Conservation (phyloP, 2,329 filamentous ascomycete genomes). For the Scytalidium lignicola region DNA sequence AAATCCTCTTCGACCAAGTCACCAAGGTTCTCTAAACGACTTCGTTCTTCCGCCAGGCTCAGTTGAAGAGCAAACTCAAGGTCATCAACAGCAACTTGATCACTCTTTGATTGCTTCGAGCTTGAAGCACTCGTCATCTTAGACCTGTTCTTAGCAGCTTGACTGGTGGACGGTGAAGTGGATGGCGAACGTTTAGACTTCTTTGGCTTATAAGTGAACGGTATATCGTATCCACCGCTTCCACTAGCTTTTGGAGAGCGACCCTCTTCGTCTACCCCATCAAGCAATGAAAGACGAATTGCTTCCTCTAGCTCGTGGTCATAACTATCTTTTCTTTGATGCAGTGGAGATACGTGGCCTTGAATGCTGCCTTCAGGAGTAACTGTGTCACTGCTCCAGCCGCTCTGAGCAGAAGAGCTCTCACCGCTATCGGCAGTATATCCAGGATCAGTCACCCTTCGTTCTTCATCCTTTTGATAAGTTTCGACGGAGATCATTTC, state of each 20-base stretch:
- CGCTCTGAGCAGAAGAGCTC: conserved; percentile 24
- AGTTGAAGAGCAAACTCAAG: conserved; percentile 55
- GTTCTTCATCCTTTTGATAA: conserved; percentile 51
- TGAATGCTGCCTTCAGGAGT: conserved; percentile 52
- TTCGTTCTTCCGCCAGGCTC: conserved; percentile 52
- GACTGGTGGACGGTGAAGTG: conserved; percentile 31
- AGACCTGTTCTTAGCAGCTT: conserved; percentile 17
- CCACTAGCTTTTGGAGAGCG: conserved; percentile 41
- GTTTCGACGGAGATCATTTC: conserved; percentile 62
- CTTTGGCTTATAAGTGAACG: conserved; percentile 43
- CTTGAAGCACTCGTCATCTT: conserved; percentile 4
- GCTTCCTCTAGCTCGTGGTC: conserved; percentile 60
- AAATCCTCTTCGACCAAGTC: conserved; percentile 32
- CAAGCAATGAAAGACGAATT: conserved; percentile 55
- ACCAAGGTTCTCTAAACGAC: conserved; percentile 21
- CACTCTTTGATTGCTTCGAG: conserved; percentile 1
- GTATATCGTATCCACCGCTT: conserved; percentile 45
- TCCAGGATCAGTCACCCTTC: conserved; percentile 45
- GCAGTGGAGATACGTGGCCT: conserved; percentile 26
- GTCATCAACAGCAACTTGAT: conserved; percentile 40
- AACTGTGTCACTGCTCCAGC: conserved; percentile 36
- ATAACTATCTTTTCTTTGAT: conserved; percentile 37
- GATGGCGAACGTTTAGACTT: conserved; percentile 34
- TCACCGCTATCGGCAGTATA: conserved; percentile 44
- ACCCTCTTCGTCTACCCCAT: conserved; percentile 44